phyloP scores from a whole-genome alignment of 805 yeast species.

The Myxozyma sirexii region DNA sequence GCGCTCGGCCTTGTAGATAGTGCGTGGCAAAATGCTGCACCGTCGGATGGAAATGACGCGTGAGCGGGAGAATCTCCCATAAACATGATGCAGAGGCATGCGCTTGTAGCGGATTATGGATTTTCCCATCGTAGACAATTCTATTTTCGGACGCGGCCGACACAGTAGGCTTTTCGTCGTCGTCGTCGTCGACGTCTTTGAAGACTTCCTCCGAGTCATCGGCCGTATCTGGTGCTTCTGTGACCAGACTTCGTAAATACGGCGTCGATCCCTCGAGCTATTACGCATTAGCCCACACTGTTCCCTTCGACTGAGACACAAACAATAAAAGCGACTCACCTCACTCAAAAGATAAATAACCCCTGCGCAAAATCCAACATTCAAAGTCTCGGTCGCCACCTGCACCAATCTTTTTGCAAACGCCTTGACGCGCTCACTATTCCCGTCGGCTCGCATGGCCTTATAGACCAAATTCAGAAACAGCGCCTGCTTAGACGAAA shows the following conservation, averaged over 20 bases:
- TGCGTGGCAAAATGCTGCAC: conserved; percentile 77
- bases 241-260: conserved; percentile 63
- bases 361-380: conserved; percentile 85
- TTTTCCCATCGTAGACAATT: conserved; percentile 72
- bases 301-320: neutral
- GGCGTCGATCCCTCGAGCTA: conserved; percentile 62
- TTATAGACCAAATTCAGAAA: conserved; percentile 84
- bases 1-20: conserved; percentile 50
- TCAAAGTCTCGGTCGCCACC: conserved; percentile 81
- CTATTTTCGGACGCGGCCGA: conserved; percentile 17
- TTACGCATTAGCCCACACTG: neutral
- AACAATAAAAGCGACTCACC: conserved; percentile 21
- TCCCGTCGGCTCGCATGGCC: conserved; percentile 71
- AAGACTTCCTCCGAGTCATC: conserved; percentile 49
- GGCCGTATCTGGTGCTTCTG: conserved; percentile 54
- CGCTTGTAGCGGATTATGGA: conserved; percentile 92
- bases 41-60: conserved; percentile 89
- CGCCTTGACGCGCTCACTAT: conserved; percentile 70
- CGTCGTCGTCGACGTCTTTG: conserved; percentile 42
- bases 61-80: conserved; percentile 82
- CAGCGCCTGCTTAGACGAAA: conserved; percentile 91
- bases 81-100: conserved; percentile 77
- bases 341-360: conserved; percentile 74
- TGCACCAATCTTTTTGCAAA: conserved; percentile 90
- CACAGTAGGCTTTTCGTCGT: too few species aligned